Base-by-base conservation (phyloP, 2,329 filamentous ascomycete species). In the Fusarium guadeloupense region DNA sequence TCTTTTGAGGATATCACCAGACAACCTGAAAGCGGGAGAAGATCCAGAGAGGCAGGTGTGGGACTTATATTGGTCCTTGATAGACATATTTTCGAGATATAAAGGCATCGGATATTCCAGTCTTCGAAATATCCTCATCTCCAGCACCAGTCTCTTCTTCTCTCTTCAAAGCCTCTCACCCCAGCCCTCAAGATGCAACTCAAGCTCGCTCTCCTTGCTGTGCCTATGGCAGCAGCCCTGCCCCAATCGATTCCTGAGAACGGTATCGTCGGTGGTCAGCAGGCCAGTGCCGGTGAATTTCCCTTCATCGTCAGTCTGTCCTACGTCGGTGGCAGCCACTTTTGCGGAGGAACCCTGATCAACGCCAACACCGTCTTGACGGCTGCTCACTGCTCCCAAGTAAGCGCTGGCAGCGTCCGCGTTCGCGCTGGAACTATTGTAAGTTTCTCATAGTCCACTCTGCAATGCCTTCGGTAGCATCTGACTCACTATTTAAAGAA, bases 281-380 rank as follows among this genome's bases (percentile, higher is more conserved):
- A n/a, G 13, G 69, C 69, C 26, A n/a, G 17, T 5, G 17, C 57
- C n/a, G 69, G 67, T 26, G 70, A 72, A 33, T 72, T 72, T 55
- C 71, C 71, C 37, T 72, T 61, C 67, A 71, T 72, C 21, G 70
- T 72, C 52, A 59, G 50, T 46, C 54, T 72, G 33, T 47, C 54
- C 25, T 14, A 25, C 33, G 12, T n/a, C 23, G 10, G n/a, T 14
- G 47, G 42, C 46, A 48, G 51, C n/a, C 70, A 71, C 60, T 69
- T 69, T 57, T 72, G 71, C 52, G 71, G 71, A 10, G 71, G 71
- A 17, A 43, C 60, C 12, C 50, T 72, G 21, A 40, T 72, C 28
- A 69, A 71, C 61, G 62, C 68, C 52, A 62, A 65, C 47, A 72
- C 69, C 26, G 70, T 72, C 46, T 9, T 72, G 37, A 72, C 71